Evolutionary conservation across 1,284 basidiomycete species (phyloP).

Genomic region (Cryptococcus sp.): DNA sequence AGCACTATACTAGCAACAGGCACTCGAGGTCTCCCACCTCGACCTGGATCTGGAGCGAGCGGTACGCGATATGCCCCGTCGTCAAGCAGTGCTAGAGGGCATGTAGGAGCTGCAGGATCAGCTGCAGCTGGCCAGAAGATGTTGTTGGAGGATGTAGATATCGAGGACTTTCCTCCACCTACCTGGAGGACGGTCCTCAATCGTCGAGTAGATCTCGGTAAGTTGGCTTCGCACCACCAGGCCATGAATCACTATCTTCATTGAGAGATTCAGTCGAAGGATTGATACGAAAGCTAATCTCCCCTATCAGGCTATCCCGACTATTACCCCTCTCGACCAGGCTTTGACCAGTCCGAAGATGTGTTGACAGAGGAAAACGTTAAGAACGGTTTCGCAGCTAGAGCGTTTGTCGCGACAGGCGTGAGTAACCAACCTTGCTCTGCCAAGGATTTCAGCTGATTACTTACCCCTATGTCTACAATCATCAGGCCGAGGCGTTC

Average conservation of each 20-base stretch:
- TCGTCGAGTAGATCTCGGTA: conserved; percentile 47
- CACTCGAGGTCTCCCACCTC: background rate
- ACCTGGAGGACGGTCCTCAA: conserved; percentile 49
- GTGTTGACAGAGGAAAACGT: conserved; percentile 72
- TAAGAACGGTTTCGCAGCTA: conserved; percentile 71
- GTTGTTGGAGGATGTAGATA: conserved; percentile 27
- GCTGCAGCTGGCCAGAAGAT: conserved; percentile 15
- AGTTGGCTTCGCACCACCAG: conserved; percentile 6
- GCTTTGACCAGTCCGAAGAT: conserved; percentile 84
- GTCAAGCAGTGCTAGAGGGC: background rate
- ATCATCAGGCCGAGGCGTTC: conserved; percentile 57
- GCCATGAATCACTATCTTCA: background rate
- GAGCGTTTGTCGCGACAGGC: conserved; percentile 59
- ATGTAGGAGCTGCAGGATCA: conserved; percentile 2
- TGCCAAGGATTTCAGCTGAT: background rate
- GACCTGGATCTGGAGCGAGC: background rate
- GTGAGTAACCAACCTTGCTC: conserved; percentile 24
- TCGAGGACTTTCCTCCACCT: conserved; percentile 49
- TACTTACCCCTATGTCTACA: background rate
- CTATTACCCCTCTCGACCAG: conserved; percentile 78
- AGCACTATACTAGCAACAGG: background rate
- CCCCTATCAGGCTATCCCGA: conserved; percentile 69
- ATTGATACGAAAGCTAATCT: background rate
- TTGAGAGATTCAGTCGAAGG: background rate
- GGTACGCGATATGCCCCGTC: background rate